Evolutionary conservation across 1,139 yeast genomes (phyloP), one percentile per base, ranked within the genome.

Genomic region (Pneumocystis sp.): DNA sequence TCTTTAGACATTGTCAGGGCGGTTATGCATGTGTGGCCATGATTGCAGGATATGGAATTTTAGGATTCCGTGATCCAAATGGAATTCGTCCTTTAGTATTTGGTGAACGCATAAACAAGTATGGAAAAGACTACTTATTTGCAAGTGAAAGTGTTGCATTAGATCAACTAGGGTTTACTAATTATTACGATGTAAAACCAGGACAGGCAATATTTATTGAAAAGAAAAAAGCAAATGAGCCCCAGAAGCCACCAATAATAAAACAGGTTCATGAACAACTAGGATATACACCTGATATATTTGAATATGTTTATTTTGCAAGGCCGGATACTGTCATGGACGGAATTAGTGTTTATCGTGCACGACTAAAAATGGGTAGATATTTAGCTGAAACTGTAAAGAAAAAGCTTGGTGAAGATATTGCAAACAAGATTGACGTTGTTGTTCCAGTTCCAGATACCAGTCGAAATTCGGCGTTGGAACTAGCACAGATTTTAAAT

Each of bases 401-500:
- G 65, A 71, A 75, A 59, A 76, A 78, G n/a, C 80, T 86, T 69
- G 78, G 81, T 25, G 84, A 85, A 62, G 77, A 76, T 45, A 79
- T 82, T 66, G 71, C 74, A 62, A 76, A 79, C 65, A 83, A 82
- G 68, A 86, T 93, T 67, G 99, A 93, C 72, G 98, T 91, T 61
- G 96, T 95, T 61, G 89, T 93, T 65, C 97, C 98, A 1, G 98
- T 93, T 8, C 99, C 99, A 12, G 99, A 93, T 75, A 95, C 98
- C 19, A 85, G 97, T 8, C 83, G 97, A 75, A 91, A 95, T 61
- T 86, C 96, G 40, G 98, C 98, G 0, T 78, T 91, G 69, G 95
- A 93, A 75, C 87, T 96, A 77, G 93, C 98, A 1, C 93, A 87
- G 59, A 79, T 84, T 63, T 80, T 93, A 69, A 83, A 84, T 65